These are phyloP conservation scores for Calonectria pseudoreteaudii DNA, from an alignment of 2,329 filamentous ascomycete genomes.

Conservation along the genomic window DNA sequence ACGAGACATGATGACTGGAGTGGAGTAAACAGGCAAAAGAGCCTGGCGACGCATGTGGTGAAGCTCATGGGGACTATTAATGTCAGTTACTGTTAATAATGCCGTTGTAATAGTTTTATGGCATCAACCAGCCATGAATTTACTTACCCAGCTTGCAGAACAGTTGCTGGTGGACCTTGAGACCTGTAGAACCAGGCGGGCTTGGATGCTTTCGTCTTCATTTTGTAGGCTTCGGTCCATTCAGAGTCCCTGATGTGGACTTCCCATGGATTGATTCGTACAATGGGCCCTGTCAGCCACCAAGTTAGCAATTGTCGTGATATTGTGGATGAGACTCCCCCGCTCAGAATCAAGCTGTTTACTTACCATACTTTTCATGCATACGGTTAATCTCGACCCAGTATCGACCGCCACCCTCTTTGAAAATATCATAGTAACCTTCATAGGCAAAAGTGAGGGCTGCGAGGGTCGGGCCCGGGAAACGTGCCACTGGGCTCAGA, in stretches of 20 bases:
- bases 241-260: neutral
- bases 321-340: neutral
- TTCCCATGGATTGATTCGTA: neutral
- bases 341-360: neutral
- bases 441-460: neutral
- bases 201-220: neutral
- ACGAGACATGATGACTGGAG: neutral
- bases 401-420: neutral
- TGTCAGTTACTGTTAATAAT: neutral
- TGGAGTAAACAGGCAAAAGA: neutral
- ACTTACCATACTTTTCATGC: neutral
- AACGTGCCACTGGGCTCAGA: neutral
- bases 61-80: neutral
- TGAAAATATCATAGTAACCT: neutral
- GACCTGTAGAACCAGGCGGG: neutral
- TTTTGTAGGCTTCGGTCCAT: neutral
- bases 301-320: neutral
- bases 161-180: neutral
- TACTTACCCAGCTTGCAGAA: neutral
- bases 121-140: neutral
- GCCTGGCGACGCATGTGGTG: neutral
- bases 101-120: neutral
- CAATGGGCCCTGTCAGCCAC: neutral
- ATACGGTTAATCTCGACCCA: neutral
- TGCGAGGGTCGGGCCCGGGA: neutral